Conservation (phyloP, 2,329 filamentous ascomycete species). For the Huntiella moniliformis region DNA sequence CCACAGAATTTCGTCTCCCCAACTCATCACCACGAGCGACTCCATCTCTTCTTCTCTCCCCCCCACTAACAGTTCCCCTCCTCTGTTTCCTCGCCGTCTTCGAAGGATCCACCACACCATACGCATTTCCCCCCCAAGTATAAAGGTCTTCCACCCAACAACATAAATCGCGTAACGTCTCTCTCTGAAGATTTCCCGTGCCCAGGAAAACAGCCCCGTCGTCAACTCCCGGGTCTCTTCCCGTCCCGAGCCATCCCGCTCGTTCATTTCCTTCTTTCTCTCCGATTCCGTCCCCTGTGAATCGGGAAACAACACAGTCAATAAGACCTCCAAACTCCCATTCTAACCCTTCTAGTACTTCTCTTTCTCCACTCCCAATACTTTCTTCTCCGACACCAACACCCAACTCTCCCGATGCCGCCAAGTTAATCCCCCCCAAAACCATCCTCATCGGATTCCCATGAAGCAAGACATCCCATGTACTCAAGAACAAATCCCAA, state of each 20-base stretch:
- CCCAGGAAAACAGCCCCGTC: conserved; percentile 83
- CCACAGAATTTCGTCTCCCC: no score
- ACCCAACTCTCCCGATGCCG: conserved; percentile 76
- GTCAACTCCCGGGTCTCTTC: conserved; percentile 44
- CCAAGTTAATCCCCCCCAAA: conserved; percentile 70
- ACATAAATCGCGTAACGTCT: conserved; percentile 53
- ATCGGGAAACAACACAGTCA: conserved; percentile 74
- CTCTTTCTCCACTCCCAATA: conserved; percentile 78
- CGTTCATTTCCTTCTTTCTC: conserved; percentile 12
- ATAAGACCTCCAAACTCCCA: conserved; percentile 64
- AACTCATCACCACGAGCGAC: neutral
- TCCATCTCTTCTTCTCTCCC: neutral
- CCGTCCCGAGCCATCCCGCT: conserved; percentile 52
- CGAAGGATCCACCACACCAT: conserved; percentile 50
- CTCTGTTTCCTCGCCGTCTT: conserved; percentile 7
- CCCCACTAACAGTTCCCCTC: conserved; percentile 7
- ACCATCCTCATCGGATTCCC: conserved; percentile 70
- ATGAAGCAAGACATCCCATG: conserved; percentile 80
- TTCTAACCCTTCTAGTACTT: conserved; percentile 79
- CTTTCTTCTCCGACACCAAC: conserved; percentile 93
- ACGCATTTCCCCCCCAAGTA: conserved; percentile 64
- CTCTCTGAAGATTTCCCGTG: conserved; percentile 50
- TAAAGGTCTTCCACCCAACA: conserved; percentile 84
- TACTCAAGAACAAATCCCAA: conserved; percentile 52
- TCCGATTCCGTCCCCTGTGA: conserved; percentile 23